Percentiles rank a stretch among this genome's conserved stretches.
Evolutionary conservation across 495 filamentous ascomycete species (phyloP).

Genomic region (Aspergillus sparsus): DNA sequence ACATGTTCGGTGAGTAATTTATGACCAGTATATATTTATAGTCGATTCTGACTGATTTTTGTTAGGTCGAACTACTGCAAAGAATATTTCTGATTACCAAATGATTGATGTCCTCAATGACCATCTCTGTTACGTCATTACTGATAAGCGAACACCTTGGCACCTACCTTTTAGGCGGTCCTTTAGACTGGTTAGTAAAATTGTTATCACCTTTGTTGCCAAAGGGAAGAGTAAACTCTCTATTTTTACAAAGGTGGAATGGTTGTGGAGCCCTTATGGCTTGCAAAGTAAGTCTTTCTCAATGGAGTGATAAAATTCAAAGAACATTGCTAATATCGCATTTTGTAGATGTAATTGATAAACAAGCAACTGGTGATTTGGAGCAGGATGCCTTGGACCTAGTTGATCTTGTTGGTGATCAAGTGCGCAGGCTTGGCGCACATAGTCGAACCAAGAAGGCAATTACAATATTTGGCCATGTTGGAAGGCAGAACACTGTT

Average conservation of each 20-base stretch:
- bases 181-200: slow-evolving; percentile 84
- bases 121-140: slow-evolving; percentile 92
- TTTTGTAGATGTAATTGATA: slow-evolving; percentile 64
- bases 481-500: slow-evolving; percentile 70
- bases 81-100: slow-evolving; percentile 74
- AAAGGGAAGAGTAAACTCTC: slow-evolving; percentile 92
- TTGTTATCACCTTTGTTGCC: slow-evolving; percentile 88
- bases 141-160: slow-evolving; percentile 86
- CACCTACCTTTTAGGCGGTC: slow-evolving; percentile 77
- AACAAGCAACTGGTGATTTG: slow-evolving; percentile 77
- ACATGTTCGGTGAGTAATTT: slow-evolving; percentile 59
- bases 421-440: slow-evolving; percentile 75
- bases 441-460: slow-evolving; percentile 88
- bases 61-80: slow-evolving; percentile 51
- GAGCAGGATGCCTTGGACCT: slow-evolving; percentile 83
- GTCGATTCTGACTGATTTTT: slow-evolving; percentile 13
- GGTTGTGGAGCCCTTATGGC: slow-evolving; percentile 67
- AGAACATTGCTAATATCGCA: slow-evolving; percentile 15
- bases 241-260: slow-evolving; percentile 83
- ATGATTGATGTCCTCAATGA: slow-evolving; percentile 90
- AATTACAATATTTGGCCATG: slow-evolving; percentile 82
- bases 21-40: not conserved
- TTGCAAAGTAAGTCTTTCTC: slow-evolving; percentile 53
- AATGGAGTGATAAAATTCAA: not conserved
- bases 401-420: slow-evolving; percentile 80